phyloP scores from a whole-genome alignment of 768 basidiomycete species.

The Phanerodontia chrysosporium region DNA sequence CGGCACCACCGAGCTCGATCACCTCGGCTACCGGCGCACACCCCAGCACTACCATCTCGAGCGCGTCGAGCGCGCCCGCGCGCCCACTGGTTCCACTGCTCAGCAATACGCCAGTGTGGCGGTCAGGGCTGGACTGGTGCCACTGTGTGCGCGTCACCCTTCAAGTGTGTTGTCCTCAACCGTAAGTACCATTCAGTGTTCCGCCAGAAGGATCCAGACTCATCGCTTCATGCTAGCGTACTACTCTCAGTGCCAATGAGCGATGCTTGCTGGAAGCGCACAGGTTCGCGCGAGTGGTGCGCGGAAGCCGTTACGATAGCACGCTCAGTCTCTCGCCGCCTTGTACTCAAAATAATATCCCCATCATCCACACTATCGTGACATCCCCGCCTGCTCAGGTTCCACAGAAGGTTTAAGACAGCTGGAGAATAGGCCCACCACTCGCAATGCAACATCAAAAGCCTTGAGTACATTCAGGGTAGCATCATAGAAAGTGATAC shows the following conservation, averaged over 20 bases:
- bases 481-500: too few relatives aligned
- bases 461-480: too few relatives aligned
- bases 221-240: background rate
- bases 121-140: slow-evolving; percentile 10
- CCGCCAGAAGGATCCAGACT: background rate
- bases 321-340: too few relatives aligned
- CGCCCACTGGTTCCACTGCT: slow-evolving; percentile 5
- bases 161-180: slow-evolving; percentile 11
- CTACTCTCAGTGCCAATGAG: slow-evolving; percentile 12
- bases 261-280: too few relatives aligned
- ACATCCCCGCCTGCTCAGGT: too few relatives aligned
- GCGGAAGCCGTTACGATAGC: too few relatives aligned
- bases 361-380: too few relatives aligned
- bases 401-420: too few relatives aligned
- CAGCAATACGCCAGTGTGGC: slow-evolving; percentile 14
- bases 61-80: background rate
- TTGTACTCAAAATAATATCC: too few relatives aligned
- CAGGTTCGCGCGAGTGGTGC: background rate
- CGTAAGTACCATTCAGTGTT: background rate
- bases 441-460: too few relatives aligned
- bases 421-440: too few relatives aligned
- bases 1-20: background rate
- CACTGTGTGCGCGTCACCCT: slow-evolving; percentile 5
- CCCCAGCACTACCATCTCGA: background rate
- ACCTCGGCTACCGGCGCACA: background rate